Evolutionary conservation across 1,139 yeast species (phyloP).

Genomic region (Diutina sp.): DNA sequence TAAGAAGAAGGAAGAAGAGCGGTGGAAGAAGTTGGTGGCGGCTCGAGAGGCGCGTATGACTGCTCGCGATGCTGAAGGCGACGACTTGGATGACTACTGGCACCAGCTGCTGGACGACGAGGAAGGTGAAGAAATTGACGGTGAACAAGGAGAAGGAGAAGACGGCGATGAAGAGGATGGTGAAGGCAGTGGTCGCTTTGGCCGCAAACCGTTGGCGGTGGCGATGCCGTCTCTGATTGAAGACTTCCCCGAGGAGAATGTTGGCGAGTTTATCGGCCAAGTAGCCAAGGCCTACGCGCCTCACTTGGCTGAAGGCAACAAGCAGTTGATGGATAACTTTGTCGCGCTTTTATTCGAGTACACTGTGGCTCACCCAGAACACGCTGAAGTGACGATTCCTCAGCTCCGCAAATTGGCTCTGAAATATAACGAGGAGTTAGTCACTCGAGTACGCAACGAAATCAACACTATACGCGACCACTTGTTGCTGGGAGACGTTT

Average conservation of each 20-base stretch:
- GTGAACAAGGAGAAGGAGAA: conserved; percentile 3
- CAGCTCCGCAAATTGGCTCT: conserved; percentile 51
- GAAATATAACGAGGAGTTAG: conserved; percentile 50
- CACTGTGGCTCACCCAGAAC: conserved; percentile 4
- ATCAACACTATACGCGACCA: conserved; percentile 35
- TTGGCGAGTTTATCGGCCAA: conserved; percentile 12
- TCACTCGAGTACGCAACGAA: conserved; percentile 26
- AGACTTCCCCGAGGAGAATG: conserved; percentile 17
- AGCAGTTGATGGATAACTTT: conserved; percentile 56
- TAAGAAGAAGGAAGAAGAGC: conserved; percentile 52
- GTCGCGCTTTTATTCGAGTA: conserved; percentile 40
- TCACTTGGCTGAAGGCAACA: conserved; percentile 68
- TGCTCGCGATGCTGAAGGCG: conserved; percentile 53
- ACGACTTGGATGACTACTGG: conserved; percentile 59
- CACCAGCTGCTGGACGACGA: conserved; percentile 20
- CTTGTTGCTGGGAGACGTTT: conserved; percentile 19
- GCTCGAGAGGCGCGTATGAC: conserved; percentile 79
- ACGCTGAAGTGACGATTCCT: conserved; percentile 31
- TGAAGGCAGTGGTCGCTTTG: conserved; percentile 6
- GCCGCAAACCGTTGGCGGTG: conserved; percentile 7
- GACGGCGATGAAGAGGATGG: neutral
- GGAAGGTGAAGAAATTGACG: conserved; percentile 12
- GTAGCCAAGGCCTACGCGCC: conserved; percentile 45
- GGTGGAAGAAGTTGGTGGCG: conserved; percentile 55
- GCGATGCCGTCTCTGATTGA: conserved; percentile 48